Conservation (phyloP, 2,329 filamentous ascomycete species). For the Diaporthe sp. region DNA sequence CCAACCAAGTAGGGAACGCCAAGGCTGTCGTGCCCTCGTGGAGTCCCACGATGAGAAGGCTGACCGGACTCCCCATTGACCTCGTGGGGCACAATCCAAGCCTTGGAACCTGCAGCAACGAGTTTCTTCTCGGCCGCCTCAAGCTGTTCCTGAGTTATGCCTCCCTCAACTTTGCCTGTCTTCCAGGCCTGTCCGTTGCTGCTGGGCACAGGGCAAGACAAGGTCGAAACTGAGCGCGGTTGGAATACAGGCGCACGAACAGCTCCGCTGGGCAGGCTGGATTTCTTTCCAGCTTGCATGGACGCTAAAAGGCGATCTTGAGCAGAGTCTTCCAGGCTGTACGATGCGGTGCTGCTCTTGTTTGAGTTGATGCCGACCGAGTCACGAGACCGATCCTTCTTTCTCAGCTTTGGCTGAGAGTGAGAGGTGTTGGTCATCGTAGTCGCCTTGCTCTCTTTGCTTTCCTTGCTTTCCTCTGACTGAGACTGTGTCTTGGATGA, state of each 20-base stretch:
- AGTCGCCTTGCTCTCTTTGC: slow-evolving; percentile 40
- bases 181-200: slow-evolving; percentile 32
- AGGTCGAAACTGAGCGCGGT: slow-evolving; percentile 52
- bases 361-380: slow-evolving; percentile 38
- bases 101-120: slow-evolving; percentile 35
- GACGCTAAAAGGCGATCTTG: slow-evolving; percentile 39
- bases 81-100: slow-evolving; percentile 31
- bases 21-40: slow-evolving; percentile 29
- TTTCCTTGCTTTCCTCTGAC: slow-evolving; percentile 41
- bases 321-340: slow-evolving; percentile 48
- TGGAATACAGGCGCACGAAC: slow-evolving; percentile 66
- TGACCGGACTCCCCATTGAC: slow-evolving; percentile 12
- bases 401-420: slow-evolving; percentile 37
- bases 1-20: slow-evolving; percentile 69
- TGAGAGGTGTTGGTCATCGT: slow-evolving; percentile 39
- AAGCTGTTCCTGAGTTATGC: slow-evolving; percentile 38
- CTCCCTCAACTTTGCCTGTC: slow-evolving; percentile 34
- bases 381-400: slow-evolving; percentile 42
- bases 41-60: slow-evolving; percentile 1
- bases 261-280: slow-evolving; percentile 60
- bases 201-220: slow-evolving; percentile 39
- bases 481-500: slow-evolving; percentile 47
- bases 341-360: slow-evolving; percentile 43
- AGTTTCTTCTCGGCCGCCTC: slow-evolving; percentile 39
- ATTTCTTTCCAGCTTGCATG: slow-evolving; percentile 50